Conservation (phyloP, 2,329 filamentous ascomycete species). For the Coniochaeta ligniaria region DNA sequence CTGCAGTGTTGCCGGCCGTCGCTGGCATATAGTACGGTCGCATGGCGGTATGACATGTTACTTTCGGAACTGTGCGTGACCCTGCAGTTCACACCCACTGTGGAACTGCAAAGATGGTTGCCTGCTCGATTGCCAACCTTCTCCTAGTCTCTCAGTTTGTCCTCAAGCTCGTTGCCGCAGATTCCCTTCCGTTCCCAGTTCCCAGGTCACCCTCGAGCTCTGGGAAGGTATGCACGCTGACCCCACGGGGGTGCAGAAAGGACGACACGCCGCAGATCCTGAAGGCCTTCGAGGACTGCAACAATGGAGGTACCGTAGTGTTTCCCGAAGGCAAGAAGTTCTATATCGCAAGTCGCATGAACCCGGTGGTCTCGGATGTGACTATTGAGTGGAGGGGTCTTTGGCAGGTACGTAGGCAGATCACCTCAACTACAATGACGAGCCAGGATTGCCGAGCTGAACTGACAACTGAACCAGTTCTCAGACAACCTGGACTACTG, state of each 20-base stretch:
- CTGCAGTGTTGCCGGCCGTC: neutral
- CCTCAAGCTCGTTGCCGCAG: neutral
- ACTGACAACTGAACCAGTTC: slow-evolving; percentile 21
- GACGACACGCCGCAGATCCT: slow-evolving; percentile 20
- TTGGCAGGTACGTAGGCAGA: slow-evolving; percentile 31
- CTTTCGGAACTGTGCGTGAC: neutral
- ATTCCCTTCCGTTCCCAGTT: neutral
- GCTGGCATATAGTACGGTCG: neutral
- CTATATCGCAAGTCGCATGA: slow-evolving; percentile 40
- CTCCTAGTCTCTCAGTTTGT: neutral
- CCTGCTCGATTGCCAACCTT: neutral
- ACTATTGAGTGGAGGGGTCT: slow-evolving; percentile 43
- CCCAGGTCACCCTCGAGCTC: slow-evolving; percentile 9
- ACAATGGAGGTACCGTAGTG: slow-evolving; percentile 28
- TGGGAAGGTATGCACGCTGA: slow-evolving; percentile 15
- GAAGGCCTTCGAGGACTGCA: slow-evolving; percentile 16
- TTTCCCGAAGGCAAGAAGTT: slow-evolving; percentile 44
- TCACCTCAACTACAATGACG: neutral
- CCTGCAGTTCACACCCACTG: neutral
- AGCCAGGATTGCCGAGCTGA: neutral
- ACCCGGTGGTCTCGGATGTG: slow-evolving; percentile 28
- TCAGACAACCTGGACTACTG: slow-evolving; percentile 46
- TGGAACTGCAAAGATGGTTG: neutral
- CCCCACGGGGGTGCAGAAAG: slow-evolving; percentile 7
- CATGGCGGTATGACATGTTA: neutral